phyloP scores from a whole-genome alignment of 371 early-diverging fungal genomes.

The Cokeromyces recurvatus region DNA sequence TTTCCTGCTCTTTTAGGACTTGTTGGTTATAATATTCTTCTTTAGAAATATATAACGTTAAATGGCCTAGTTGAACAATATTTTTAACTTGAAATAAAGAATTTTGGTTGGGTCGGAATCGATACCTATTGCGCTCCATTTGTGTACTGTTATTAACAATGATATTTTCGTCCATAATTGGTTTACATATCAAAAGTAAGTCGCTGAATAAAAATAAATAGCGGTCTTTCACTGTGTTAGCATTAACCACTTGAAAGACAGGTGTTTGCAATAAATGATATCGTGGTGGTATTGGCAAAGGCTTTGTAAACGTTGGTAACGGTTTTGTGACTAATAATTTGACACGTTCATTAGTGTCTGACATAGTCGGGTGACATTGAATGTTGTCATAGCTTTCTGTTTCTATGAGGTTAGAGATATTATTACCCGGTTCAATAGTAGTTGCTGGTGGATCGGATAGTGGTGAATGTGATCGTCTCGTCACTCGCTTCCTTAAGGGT shows the following conservation, averaged over 20 bases:
- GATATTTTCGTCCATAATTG: conserved; percentile 44
- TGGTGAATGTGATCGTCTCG: conserved; percentile 16
- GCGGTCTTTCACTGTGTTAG: conserved; percentile 67
- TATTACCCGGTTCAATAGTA: not conserved
- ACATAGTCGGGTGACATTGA: not conserved
- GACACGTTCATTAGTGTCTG: conserved; percentile 1
- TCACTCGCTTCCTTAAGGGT: conserved; percentile 5
- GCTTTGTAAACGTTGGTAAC: conserved; percentile 9
- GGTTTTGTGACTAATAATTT: conserved; percentile 7
- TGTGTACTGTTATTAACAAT: conserved; percentile 20
- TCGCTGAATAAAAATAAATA: conserved; percentile 82
- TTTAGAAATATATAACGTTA: conserved; percentile 49
- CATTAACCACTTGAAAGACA: conserved; percentile 70
- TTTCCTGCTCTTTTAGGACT: not conserved
- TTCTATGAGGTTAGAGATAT: not conserved
- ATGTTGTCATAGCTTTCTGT: not conserved
- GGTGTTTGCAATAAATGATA: conserved; percentile 72
- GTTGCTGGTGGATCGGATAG: conserved; percentile 10
- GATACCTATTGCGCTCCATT: conserved; percentile 14
- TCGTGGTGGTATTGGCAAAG: conserved; percentile 39
- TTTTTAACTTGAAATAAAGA: conserved; percentile 62
- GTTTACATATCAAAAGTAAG: conserved; percentile 72
- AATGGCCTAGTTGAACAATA: conserved; percentile 50
- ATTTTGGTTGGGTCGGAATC: conserved; percentile 44
- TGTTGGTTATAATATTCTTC: conserved; percentile 33